Evolutionary conservation across 352 stramenopile genomes (phyloP).

Genomic region (Blastocystis hominis): DNA sequence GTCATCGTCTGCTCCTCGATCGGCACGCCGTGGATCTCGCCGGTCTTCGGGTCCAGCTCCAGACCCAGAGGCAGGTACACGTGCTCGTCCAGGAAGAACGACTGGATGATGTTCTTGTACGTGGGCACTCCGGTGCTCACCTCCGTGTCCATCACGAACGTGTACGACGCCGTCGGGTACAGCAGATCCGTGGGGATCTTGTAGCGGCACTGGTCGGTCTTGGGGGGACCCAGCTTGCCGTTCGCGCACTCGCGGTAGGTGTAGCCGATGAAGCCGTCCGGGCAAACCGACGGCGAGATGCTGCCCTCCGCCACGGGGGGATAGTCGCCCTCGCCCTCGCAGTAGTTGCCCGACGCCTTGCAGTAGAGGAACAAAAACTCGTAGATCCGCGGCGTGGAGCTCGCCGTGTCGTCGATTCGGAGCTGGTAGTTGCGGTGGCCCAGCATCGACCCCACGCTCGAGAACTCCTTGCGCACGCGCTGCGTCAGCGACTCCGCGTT

Average conservation of each 20-base stretch:
- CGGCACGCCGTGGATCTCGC: constrained; percentile 4
- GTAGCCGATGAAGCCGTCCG: constrained; percentile 5
- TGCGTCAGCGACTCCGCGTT: neutral
- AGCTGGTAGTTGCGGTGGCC: neutral
- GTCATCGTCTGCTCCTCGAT: neutral
- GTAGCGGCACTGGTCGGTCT: constrained; percentile 21
- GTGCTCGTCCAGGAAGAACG: neutral
- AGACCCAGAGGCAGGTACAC: neutral
- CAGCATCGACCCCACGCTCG: neutral
- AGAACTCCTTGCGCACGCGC: neutral
- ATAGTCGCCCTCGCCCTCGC: neutral
- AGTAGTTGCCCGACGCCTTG: neutral
- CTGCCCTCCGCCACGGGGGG: constrained; percentile 19
- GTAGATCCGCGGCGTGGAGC: neutral
- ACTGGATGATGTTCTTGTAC: constrained; percentile 2
- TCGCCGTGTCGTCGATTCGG: neutral
- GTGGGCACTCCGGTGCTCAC: neutral
- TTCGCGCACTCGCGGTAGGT: constrained; percentile 13
- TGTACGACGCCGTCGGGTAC: neutral
- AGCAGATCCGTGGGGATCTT: neutral
- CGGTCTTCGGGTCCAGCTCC: neutral
- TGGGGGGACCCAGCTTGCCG: neutral
- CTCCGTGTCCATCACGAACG: constrained; percentile 26
- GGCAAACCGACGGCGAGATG: constrained; percentile 15
- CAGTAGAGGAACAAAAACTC: neutral